These are phyloP conservation scores for Thyridium curvatum DNA, from an alignment of 2,329 filamentous ascomycete species.

Conservation along the genomic window DNA sequence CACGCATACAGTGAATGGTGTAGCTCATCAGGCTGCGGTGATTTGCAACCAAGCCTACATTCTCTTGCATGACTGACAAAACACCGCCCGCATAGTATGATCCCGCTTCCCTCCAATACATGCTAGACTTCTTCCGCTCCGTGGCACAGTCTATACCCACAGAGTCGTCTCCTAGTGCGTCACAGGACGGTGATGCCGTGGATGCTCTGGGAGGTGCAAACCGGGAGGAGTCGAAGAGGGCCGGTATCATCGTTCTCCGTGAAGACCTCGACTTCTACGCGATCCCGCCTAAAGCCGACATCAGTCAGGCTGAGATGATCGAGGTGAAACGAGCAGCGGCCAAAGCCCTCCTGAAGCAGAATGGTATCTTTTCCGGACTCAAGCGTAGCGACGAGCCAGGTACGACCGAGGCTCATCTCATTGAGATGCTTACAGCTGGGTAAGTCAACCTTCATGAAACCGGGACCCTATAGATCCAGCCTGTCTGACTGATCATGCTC, in stretches of 20 bases:
- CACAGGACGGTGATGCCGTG: conserved; percentile 49
- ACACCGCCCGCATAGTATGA: conserved; percentile 68
- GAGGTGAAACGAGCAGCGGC: conserved; percentile 92
- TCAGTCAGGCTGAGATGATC: conserved; percentile 86
- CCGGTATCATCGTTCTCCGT: conserved; percentile 92
- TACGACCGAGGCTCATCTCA: conserved; percentile 95
- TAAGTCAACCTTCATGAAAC: conserved; percentile 38
- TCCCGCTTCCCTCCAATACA: conserved; percentile 92
- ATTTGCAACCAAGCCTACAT: no score
- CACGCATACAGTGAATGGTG: no score
- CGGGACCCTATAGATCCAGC: not conserved
- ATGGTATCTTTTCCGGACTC: conserved; percentile 92
- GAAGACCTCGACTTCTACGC: conserved; percentile 98
- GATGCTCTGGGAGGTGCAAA: conserved; percentile 30
- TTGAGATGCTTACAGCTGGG: conserved; percentile 99
- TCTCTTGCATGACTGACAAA: not conserved
- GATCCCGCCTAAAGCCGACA: conserved; percentile 80
- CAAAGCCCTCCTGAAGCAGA: conserved; percentile 76
- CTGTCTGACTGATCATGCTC: conserved; percentile 4
- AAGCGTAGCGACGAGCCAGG: conserved; percentile 93
- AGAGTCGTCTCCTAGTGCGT: conserved; percentile 60
- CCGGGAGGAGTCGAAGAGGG: conserved; percentile 78
- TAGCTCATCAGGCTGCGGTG: no score
- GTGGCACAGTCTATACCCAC: conserved; percentile 94
- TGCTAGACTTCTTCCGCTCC: conserved; percentile 96